Evolutionary conservation across 2,329 filamentous ascomycete species (phyloP).

Genomic region (Metarhizium sp.): DNA sequence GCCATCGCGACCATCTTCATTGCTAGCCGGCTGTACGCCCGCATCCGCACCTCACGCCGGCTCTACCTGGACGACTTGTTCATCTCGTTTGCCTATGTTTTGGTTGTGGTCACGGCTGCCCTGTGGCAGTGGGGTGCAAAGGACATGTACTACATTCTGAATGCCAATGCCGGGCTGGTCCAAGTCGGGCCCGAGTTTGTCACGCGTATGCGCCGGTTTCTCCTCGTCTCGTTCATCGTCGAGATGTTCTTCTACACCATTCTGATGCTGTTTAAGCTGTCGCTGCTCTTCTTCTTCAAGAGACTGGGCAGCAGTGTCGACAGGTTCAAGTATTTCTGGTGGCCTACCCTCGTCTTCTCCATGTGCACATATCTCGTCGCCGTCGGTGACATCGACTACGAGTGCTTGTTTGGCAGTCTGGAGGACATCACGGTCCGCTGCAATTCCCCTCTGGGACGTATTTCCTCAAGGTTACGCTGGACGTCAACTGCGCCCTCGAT

Average conservation of each 20-base stretch:
- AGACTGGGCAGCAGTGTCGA: background rate
- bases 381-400: background rate
- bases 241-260: conserved; percentile 2
- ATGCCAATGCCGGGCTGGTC: background rate
- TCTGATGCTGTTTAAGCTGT: background rate
- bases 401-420: background rate
- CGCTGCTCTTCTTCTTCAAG: conserved; percentile 2
- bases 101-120: background rate
- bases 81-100: background rate
- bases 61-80: conserved; percentile 1
- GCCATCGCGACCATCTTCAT: background rate
- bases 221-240: background rate
- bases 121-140: conserved; percentile 3
- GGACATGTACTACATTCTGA: conserved; percentile 3
- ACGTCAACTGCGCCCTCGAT: background rate
- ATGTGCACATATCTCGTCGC: background rate
- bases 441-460: background rate
- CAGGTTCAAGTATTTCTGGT: background rate
- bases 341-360: background rate
- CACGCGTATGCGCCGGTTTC: background rate
- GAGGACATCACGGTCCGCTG: background rate
- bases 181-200: background rate
- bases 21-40: background rate
- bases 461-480: background rate
- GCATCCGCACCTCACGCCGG: background rate